Evolutionary conservation across 1,284 basidiomycete genomes (phyloP).

Genomic region (Microbotryomycetes sp.): DNA sequence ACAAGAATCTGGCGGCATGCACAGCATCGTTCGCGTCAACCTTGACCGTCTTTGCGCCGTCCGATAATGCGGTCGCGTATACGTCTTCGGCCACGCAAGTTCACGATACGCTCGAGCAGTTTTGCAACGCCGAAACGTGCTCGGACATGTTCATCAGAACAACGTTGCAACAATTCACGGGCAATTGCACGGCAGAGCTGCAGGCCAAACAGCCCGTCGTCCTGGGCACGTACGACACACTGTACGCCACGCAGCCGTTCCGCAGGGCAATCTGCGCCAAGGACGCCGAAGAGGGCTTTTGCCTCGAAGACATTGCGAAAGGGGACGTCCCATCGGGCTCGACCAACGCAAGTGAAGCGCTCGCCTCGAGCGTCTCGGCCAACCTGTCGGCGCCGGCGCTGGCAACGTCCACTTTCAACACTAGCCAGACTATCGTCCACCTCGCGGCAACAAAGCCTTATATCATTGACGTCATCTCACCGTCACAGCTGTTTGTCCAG

Average conservation of each 20-base stretch:
- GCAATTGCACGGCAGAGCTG: conserved; percentile 62
- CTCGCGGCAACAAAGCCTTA: background rate
- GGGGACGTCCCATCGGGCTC: conserved; percentile 12
- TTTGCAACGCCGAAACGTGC: conserved; percentile 58
- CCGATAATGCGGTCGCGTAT: conserved; percentile 1
- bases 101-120: conserved; percentile 49
- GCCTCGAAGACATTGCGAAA: conserved; percentile 20
- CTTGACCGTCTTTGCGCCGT: conserved; percentile 52
- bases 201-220: conserved; percentile 44
- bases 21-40: conserved; percentile 57
- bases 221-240: conserved; percentile 59
- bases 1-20: conserved; percentile 56
- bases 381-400: background rate
- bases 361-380: background rate
- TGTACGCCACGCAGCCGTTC: conserved; percentile 65
- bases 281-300: conserved; percentile 55
- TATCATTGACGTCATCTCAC: background rate
- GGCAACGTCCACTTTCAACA: background rate
- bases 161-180: conserved; percentile 60
- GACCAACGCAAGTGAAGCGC: background rate
- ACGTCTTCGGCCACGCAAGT: conserved; percentile 37
- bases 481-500: background rate
- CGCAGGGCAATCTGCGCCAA: conserved; percentile 62
- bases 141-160: conserved; percentile 53
- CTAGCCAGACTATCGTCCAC: background rate